phyloP scores from a whole-genome alignment of 352 stramenopile species.

The Peronospora destructor region DNA sequence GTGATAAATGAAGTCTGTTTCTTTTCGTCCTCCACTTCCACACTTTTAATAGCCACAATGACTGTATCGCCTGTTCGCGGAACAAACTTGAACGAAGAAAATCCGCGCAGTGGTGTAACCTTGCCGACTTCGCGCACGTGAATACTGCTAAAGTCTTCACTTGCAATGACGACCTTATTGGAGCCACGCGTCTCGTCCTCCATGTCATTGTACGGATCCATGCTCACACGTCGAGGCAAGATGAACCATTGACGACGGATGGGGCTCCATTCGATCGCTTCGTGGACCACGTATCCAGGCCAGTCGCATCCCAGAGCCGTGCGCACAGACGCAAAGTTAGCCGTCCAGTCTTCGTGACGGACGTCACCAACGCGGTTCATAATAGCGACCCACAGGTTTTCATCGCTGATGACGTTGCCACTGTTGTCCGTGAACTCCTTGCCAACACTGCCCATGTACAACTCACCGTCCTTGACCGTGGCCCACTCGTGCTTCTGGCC shows the following conservation, averaged over 20 bases:
- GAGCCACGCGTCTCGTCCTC: slow-evolving; percentile 90
- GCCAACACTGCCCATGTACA: slow-evolving; percentile 95
- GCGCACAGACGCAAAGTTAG: slow-evolving; percentile 90
- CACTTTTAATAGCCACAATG: slow-evolving; percentile 91
- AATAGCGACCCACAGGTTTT: slow-evolving; percentile 95
- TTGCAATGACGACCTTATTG: slow-evolving; percentile 87
- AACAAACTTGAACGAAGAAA: slow-evolving; percentile 93
- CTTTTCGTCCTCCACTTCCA: slow-evolving; percentile 86
- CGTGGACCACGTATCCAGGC: slow-evolving; percentile 95
- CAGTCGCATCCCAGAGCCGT: slow-evolving; percentile 83
- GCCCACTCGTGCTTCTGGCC: slow-evolving; percentile 99
- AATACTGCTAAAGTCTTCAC: slow-evolving; percentile 85
- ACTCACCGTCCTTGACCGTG: slow-evolving; percentile 95
- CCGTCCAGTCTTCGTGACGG: slow-evolving; percentile 91
- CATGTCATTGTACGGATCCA: slow-evolving; percentile 92
- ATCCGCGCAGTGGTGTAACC: slow-evolving; percentile 82
- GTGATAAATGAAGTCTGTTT: slow-evolving; percentile 90
- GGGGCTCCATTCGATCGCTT: slow-evolving; percentile 94
- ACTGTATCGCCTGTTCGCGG: slow-evolving; percentile 84
- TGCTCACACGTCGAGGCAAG: slow-evolving; percentile 92
- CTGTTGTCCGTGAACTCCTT: slow-evolving; percentile 92
- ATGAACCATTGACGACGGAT: slow-evolving; percentile 96
- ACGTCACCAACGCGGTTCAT: slow-evolving; percentile 83
- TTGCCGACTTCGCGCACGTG: slow-evolving; percentile 76
- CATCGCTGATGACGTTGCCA: slow-evolving; percentile 90